A percentile compares a stretch with the other conserved stretches of the same genome.
These are phyloP conservation scores for Hypoxylon rickii DNA, from an alignment of 495 filamentous ascomycete genomes.

Conservation along the genomic window DNA sequence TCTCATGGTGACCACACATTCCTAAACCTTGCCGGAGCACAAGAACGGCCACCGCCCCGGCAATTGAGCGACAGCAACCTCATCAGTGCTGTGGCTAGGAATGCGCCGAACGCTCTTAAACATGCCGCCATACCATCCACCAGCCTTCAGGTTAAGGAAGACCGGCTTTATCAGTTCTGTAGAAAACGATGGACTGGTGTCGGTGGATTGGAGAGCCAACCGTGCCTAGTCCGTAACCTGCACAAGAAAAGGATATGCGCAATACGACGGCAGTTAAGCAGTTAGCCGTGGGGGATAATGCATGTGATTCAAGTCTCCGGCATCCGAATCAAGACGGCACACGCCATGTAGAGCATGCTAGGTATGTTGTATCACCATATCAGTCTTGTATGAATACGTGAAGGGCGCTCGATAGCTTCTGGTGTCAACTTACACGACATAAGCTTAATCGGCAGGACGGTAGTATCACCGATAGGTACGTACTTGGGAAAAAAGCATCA, in stretches of 20 bases:
- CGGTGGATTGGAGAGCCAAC: too few species aligned
- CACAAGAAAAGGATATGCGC: neutral
- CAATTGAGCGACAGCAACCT: constrained; percentile 10
- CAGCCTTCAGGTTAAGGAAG: neutral
- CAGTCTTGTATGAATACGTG: neutral
- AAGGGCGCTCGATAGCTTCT: neutral
- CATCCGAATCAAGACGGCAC: too few species aligned
- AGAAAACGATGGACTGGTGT: too few species aligned
- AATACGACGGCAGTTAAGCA: neutral
- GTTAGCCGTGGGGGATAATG: neutral
- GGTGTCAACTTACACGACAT: neutral
- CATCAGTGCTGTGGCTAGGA: neutral
- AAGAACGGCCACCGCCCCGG: constrained; percentile 18
- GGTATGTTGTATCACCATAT: neutral
- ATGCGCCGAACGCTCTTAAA: neutral
- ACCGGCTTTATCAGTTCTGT: constrained; percentile 2
- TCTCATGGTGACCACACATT: constrained; percentile 28
- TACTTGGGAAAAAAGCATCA: too few species aligned
- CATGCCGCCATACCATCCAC: neutral
- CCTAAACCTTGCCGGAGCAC: constrained; percentile 23
- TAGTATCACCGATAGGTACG: neutral
- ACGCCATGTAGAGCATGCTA: too few species aligned
- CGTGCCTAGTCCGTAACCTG: too few species aligned
- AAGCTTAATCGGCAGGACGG: neutral
- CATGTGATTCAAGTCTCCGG: constrained; percentile 14